Base-by-base conservation (phyloP, 768 basidiomycete genomes). In the Scleroderma citrinum region DNA sequence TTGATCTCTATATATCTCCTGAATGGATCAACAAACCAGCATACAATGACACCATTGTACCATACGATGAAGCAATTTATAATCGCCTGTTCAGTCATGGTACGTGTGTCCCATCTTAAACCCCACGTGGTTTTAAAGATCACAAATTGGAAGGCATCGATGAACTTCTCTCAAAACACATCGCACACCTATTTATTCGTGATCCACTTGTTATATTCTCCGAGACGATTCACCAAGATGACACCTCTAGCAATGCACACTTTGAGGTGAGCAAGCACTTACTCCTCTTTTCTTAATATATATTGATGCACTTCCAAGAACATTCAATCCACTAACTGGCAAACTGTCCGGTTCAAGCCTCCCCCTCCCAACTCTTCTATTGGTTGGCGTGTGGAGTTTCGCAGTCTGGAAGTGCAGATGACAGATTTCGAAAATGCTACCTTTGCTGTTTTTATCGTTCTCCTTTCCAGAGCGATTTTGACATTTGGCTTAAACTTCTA, bases 391-490 rank as follows among this genome's bases (percentile, higher is more conserved):
- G 95, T 98, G 5, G 96, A 99, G 65, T 99, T 99, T 70, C 77
- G 96, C 49, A 92, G 89, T 64, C 98, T 98, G 96, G 96, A 99
- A 66, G 93, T 98, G 3, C 96, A 98, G 62, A 80, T 97, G 63
- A 98, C 96, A 8, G 96, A 99, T 70, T 99, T 93, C 60, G 96
- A 98, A 72, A 99, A 99, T 63, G 96, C 96, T 1, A 93, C 96
- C 6, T 97, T 92, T 65, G 82, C 92, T 30, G 81, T 97, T 38
- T 98, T 99, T 69, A 78, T 95, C 44, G 94, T 98, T 13, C 80
- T 99, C 24, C 75, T 99, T 7, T 95, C 96, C 4, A 78, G 96
- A 35, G 94, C 93, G 2, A 96, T 99, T 55, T 75, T 99, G 49
- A 82, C 76, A 59, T 92, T 92, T 70, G 85, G 87, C 53, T 72